Evolutionary conservation across 2,329 filamentous ascomycete genomes (phyloP).

Genomic region (Xylaria sp.): DNA sequence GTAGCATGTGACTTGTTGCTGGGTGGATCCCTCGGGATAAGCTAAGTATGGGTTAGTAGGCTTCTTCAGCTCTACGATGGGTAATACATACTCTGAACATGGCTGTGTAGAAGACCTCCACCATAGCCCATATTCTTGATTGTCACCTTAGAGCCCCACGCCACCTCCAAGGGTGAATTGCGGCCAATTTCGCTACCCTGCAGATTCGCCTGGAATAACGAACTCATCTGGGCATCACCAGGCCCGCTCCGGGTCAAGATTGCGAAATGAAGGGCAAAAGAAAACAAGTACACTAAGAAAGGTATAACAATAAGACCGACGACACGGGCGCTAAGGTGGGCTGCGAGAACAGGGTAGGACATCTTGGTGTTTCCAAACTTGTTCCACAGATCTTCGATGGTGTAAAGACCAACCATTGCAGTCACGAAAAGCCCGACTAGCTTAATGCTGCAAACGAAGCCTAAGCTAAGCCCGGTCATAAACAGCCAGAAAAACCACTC

Average conservation of each 20-base stretch:
- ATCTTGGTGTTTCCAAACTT: slow-evolving; percentile 97
- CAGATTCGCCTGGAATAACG: slow-evolving; percentile 97
- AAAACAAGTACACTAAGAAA: slow-evolving; percentile 91
- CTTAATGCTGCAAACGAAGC: slow-evolving; percentile 98
- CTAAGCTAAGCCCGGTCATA: slow-evolving; percentile 93
- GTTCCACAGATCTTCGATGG: slow-evolving; percentile 95
- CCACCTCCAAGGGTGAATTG: slow-evolving; percentile 92
- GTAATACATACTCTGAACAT: slow-evolving; percentile 76
- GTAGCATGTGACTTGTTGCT: slow-evolving; percentile 99
- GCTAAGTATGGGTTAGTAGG: slow-evolving; percentile 51
- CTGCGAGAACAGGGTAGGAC: slow-evolving; percentile 72
- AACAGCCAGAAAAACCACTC: slow-evolving; percentile 97
- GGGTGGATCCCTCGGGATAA: slow-evolving; percentile 89
- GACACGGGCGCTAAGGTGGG: slow-evolving; percentile 83
- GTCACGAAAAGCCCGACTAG: slow-evolving; percentile 97
- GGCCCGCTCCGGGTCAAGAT: slow-evolving; percentile 94
- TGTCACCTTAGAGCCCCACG: slow-evolving; percentile 87
- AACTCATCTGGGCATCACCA: slow-evolving; percentile 99
- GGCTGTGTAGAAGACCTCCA: slow-evolving; percentile 93
- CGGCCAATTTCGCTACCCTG: slow-evolving; percentile 93
- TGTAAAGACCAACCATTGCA: slow-evolving; percentile 94
- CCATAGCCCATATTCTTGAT: slow-evolving; percentile 99
- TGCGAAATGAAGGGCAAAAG: slow-evolving; percentile 93
- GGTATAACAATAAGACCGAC: slow-evolving; percentile 90
- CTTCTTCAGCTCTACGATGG: background rate